phyloP scores from a whole-genome alignment of 2,329 filamentous ascomycete genomes.

The Atkinsonella hypoxylon region DNA sequence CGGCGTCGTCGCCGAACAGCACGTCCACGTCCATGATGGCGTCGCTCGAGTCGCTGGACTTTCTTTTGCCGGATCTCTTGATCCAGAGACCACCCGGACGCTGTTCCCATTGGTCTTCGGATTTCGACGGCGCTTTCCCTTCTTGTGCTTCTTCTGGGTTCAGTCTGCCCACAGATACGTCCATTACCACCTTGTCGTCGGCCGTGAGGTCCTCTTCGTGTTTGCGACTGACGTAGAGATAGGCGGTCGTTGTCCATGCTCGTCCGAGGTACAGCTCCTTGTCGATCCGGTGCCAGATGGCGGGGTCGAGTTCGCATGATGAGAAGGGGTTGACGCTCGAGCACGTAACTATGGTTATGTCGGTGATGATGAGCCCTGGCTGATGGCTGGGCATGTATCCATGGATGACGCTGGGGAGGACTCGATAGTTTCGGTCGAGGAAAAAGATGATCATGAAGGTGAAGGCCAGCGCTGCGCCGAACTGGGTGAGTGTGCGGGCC shows the following conservation, averaged over 20 bases:
- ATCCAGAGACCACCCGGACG: conserved; percentile 73
- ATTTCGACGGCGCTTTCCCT: conserved; percentile 13
- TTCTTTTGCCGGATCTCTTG: conserved; percentile 57
- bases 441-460: conserved; percentile 64
- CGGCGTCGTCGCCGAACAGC: conserved; percentile 80
- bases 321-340: conserved; percentile 63
- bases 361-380: conserved; percentile 72
- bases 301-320: conserved; percentile 60
- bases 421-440: conserved; percentile 78
- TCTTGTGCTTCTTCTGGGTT: conserved; percentile 40
- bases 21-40: conserved; percentile 76
- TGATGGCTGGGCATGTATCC: conserved; percentile 79
- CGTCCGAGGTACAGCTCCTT: conserved; percentile 78
- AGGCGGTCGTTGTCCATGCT: conserved; percentile 65
- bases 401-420: conserved; percentile 77
- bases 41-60: conserved; percentile 61
- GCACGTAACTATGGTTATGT: conserved; percentile 68
- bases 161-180: conserved; percentile 61
- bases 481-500: conserved; percentile 63
- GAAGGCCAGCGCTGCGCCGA: conserved; percentile 51
- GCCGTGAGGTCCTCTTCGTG: conserved; percentile 69
- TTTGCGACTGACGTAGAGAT: conserved; percentile 71
- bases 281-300: conserved; percentile 69
- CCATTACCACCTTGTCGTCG: conserved; percentile 68
- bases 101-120: conserved; percentile 61